Conservation (phyloP, 192 early-diverging fungal genomes). For the Chytriomyces hyalinus region DNA sequence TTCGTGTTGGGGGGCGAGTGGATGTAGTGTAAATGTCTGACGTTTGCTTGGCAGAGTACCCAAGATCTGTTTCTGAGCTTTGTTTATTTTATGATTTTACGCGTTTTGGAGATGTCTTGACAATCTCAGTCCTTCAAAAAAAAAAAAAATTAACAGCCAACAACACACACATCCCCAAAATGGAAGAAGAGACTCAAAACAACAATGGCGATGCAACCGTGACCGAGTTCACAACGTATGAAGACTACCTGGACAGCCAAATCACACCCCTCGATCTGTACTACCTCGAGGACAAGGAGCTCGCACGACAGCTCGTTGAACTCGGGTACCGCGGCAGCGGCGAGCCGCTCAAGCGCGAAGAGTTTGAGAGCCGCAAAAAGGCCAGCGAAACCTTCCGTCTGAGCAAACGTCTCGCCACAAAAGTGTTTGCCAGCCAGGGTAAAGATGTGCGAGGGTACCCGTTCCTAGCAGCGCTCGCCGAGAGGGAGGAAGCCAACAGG, state of each 20-base stretch:
- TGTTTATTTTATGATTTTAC: too few relatives aligned
- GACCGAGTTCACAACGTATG: slow-evolving; percentile 67
- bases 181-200: slow-evolving; percentile 49
- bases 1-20: too few relatives aligned
- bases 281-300: slow-evolving; percentile 72
- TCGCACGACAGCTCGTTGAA: slow-evolving; percentile 69
- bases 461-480: slow-evolving; percentile 64
- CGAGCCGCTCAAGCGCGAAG: slow-evolving; percentile 67
- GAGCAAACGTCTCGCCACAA: slow-evolving; percentile 62
- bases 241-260: slow-evolving; percentile 69
- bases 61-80: too few relatives aligned
- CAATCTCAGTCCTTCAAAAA: too few relatives aligned
- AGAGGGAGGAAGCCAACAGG: slow-evolving; percentile 68
- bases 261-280: slow-evolving; percentile 65
- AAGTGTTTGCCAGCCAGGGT: slow-evolving; percentile 56
- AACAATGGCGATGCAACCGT: slow-evolving; percentile 59
- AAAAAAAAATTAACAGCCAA: too few relatives aligned
- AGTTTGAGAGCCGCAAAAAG: slow-evolving; percentile 51
- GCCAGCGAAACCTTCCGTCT: slow-evolving; percentile 67
- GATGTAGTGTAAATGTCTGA: too few relatives aligned
- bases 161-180: neutral
- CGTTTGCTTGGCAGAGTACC: too few relatives aligned
- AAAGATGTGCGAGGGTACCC: slow-evolving; percentile 58
- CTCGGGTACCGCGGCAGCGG: slow-evolving; percentile 68
- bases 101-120: too few relatives aligned